Conservation (phyloP, 2,329 filamentous ascomycete genomes). For the Ophiognomonia clavigignenti-juglandacearum region DNA sequence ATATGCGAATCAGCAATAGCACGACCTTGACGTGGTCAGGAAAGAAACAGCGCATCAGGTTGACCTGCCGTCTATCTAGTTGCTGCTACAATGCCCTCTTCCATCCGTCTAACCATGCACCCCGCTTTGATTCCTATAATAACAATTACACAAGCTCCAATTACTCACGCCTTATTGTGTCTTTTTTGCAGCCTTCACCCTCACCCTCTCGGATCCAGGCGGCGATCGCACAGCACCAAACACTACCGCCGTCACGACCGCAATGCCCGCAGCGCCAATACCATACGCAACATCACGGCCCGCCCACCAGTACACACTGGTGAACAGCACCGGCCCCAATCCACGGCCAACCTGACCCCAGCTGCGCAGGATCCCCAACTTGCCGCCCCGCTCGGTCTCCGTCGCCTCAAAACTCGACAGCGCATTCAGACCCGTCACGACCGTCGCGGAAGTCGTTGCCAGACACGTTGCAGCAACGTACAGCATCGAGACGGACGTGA, state of each 20-base stretch:
- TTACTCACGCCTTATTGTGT: conserved; percentile 13
- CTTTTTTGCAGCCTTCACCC: conserved; percentile 17
- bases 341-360: conserved; percentile 86
- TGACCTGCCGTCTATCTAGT: too few relatives aligned
- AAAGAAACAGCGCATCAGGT: too few relatives aligned
- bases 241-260: conserved; percentile 65
- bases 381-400: conserved; percentile 75
- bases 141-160: too few relatives aligned
- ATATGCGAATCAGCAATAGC: too few relatives aligned
- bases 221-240: conserved; percentile 70
- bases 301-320: conserved; percentile 97
- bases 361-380: conserved; percentile 75
- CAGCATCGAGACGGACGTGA: conserved; percentile 63
- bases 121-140: too few relatives aligned
- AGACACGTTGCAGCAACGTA: conserved; percentile 80
- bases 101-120: not conserved
- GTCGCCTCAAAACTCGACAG: conserved; percentile 85
- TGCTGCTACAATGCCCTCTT: too few relatives aligned
- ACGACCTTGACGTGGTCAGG: too few relatives aligned
- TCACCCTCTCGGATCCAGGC: conserved; percentile 24
- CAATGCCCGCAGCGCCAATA: conserved; percentile 75
- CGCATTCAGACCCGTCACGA: conserved; percentile 90
- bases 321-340: conserved; percentile 84
- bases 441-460: conserved; percentile 86
- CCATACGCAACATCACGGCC: conserved; percentile 81